Evolutionary conservation across 2,329 filamentous ascomycete genomes (phyloP).

Genomic region (Tricladium varicosporioides): DNA sequence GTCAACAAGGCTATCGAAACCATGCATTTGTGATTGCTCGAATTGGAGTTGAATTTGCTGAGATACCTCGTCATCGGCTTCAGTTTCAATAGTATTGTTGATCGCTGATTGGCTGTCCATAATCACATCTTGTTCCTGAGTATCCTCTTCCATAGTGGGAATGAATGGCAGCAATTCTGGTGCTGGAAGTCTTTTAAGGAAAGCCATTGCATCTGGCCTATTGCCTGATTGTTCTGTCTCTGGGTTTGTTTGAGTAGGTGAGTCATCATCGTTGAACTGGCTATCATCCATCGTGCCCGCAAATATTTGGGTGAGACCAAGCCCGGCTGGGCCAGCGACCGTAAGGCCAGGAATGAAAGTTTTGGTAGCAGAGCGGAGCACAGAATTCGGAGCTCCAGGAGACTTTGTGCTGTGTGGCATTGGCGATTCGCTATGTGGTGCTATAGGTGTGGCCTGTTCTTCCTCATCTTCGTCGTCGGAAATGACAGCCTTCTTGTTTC

Average conservation of each 20-base stretch:
- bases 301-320: constrained; percentile 87
- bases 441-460: constrained; percentile 20
- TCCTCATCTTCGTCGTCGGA: constrained; percentile 43
- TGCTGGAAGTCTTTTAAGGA: constrained; percentile 49
- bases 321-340: constrained; percentile 56
- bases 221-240: constrained; percentile 28
- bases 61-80: constrained; percentile 35
- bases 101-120: constrained; percentile 44
- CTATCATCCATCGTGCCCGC: constrained; percentile 79
- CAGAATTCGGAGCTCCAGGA: constrained; percentile 54
- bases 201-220: constrained; percentile 44
- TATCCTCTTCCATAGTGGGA: constrained; percentile 40
- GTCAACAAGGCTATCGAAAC: constrained; percentile 54
- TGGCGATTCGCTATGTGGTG: constrained; percentile 28
- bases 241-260: constrained; percentile 8
- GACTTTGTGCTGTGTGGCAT: constrained; percentile 42
- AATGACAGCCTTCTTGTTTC: constrained; percentile 30
- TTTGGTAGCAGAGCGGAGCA: constrained; percentile 67
- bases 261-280: constrained; percentile 34
- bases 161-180: constrained; percentile 47
- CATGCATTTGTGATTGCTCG: constrained; percentile 58
- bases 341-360: constrained; percentile 68
- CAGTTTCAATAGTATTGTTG: constrained; percentile 39
- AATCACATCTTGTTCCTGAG: constrained; percentile 40
- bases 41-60: constrained; percentile 53